A percentile compares a stretch with the other conserved stretches of the same genome.
Evolutionary conservation across 2,329 filamentous ascomycete species (phyloP).

Genomic region (Pestalotiopsis sp.): DNA sequence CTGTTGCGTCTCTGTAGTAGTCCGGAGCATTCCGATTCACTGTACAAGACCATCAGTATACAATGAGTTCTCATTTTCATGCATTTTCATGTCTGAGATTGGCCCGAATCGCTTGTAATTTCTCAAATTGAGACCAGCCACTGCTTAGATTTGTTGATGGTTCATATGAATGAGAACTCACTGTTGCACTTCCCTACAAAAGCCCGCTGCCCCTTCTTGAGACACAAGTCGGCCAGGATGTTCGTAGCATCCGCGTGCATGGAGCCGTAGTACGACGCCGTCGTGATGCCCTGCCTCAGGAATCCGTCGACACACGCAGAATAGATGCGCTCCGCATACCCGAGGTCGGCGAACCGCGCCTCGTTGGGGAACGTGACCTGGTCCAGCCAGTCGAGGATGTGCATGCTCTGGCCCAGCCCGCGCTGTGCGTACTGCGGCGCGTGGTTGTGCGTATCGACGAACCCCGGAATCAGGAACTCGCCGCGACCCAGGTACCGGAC

Average conservation of each 20-base stretch:
- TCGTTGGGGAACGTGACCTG: slow-evolving; percentile 68
- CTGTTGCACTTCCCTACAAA: slow-evolving; percentile 66
- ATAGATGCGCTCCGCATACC: slow-evolving; percentile 57
- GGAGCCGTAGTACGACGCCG: slow-evolving; percentile 63
- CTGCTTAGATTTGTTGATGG: not conserved
- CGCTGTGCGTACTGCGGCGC: slow-evolving; percentile 60
- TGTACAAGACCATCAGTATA: not conserved
- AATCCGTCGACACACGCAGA: slow-evolving; percentile 56
- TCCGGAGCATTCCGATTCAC: slow-evolving; percentile 59
- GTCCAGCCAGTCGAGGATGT: slow-evolving; percentile 59
- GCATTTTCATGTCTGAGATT: not conserved
- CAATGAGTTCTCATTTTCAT: not conserved
- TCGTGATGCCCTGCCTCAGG: slow-evolving; percentile 64
- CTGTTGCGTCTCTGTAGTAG: slow-evolving; percentile 52
- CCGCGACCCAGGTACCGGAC: slow-evolving; percentile 38
- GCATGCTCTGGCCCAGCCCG: slow-evolving; percentile 46
- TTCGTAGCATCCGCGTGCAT: slow-evolving; percentile 59
- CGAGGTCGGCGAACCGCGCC: slow-evolving; percentile 57
- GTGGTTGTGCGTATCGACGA: slow-evolving; percentile 71
- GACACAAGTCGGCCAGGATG: slow-evolving; percentile 58
- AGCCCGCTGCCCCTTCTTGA: slow-evolving; percentile 57
- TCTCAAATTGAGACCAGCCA: not conserved
- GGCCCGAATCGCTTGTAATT: no score
- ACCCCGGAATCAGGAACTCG: slow-evolving; percentile 61
- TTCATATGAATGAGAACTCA: not conserved